Base-by-base conservation (phyloP, 306 rosid genomes). In the Cicer pinnatifidum region DNA sequence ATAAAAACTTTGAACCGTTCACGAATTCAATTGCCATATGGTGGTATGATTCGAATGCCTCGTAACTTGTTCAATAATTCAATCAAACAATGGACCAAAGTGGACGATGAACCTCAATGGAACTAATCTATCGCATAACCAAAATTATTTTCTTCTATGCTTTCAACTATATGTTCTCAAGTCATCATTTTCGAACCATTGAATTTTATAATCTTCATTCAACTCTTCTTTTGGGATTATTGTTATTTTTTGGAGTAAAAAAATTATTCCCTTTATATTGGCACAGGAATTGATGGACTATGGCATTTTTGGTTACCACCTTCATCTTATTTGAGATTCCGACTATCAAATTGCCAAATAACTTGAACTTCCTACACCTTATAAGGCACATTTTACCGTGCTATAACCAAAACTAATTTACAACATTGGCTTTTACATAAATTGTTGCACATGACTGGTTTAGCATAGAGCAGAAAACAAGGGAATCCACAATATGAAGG, bases 341-440 rank as follows among this genome's bases (percentile, higher is more conserved):
- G n/a, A 78, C 41, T 33, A 58, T 57, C 76, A 62, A 72, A 65
- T 76, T 58, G 74, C 77, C 35, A 59, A 62, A 19, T 64, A 69
- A 81, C 72, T 70, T 69, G 72, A 75, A 57, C 58, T 67, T 72
- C 62, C 74, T 78, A 28, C 39, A 68, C 84, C 89, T 71, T 47
- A 66, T 6, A 78, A 64, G 76, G 46, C 50, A 67, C 78, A 72
- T 60, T 65, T 47, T 66, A 62, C 73, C 47, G 53, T 71, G 75
- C 11, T 75, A 78, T 19, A 76, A 71, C 62, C 69, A 83, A 85
- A 77, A 85, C 88, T 76, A 83, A 79, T 88, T 67, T 89, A 87
- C 89, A 84, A 75, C 79, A 82, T 45, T 71, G 62, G 81, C 77
- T 73, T 23, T 23, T 85, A 78, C 83, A 76, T 67, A 72, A 72